phyloP scores from a whole-genome alignment of 169 alveolate species.

The Plasmodium ovale region DNA sequence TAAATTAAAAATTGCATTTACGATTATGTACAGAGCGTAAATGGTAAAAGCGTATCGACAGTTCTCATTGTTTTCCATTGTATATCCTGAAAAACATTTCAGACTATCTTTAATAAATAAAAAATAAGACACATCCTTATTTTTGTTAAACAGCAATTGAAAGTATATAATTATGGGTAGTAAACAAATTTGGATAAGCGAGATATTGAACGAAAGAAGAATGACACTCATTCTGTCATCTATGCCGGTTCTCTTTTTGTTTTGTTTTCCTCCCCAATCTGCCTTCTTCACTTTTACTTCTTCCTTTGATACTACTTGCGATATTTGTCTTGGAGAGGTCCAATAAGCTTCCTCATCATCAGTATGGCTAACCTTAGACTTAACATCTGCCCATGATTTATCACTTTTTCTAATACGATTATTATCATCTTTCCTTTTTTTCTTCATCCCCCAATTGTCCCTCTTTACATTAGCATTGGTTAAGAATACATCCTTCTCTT shows the following conservation, averaged over 20 bases:
- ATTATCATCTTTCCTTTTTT: background rate
- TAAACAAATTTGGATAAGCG: constrained; percentile 39
- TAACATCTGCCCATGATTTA: background rate
- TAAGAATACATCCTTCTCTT: background rate
- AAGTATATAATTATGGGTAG: constrained; percentile 61
- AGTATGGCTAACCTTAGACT: too few relatives aligned
- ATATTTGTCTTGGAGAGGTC: background rate
- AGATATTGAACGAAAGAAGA: constrained; percentile 38
- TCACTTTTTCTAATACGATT: background rate
- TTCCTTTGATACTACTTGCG: background rate
- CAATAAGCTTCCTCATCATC: too few relatives aligned
- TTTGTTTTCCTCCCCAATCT: background rate
- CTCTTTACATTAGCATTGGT: too few relatives aligned
- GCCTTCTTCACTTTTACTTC: background rate
- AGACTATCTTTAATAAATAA: constrained; percentile 48
- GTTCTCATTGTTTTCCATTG: constrained; percentile 50
- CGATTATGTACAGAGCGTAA: constrained; percentile 30
- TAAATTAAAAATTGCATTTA: constrained; percentile 52
- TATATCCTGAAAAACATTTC: constrained; percentile 45
- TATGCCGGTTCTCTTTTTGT: background rate
- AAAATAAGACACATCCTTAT: constrained; percentile 38
- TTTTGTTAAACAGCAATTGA: constrained; percentile 48
- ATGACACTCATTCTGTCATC: constrained; percentile 48
- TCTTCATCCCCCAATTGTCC: background rate
- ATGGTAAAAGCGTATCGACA: constrained; percentile 40